Evolutionary conservation across 305 asterid species (phyloP).

Genomic region (Fraxinus baroniana): DNA sequence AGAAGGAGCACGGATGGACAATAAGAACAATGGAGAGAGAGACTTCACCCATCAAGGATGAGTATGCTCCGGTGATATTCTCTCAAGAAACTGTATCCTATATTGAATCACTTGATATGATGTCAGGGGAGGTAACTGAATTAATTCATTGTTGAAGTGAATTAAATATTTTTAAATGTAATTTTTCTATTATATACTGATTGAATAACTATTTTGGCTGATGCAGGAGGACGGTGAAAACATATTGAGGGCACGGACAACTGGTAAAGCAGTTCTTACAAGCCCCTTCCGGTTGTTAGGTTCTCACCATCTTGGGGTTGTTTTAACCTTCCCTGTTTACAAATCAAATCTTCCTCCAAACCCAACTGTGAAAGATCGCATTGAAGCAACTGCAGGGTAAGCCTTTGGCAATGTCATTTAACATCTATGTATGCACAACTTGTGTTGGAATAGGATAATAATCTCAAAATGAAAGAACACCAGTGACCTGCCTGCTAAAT

Average conservation of each 20-base stretch:
- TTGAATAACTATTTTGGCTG: constrained; percentile 17
- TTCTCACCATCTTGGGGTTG: constrained; percentile 84
- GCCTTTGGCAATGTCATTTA: constrained; percentile 15
- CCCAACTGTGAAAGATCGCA: constrained; percentile 66
- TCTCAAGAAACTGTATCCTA: constrained; percentile 91
- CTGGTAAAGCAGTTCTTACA: constrained; percentile 95
- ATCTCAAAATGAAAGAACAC: neutral
- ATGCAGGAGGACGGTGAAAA: constrained; percentile 92
- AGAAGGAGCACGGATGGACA: constrained; percentile 75
- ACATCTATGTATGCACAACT: neutral
- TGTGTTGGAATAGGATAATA: neutral
- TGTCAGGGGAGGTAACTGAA: constrained; percentile 87
- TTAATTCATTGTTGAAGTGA: neutral
- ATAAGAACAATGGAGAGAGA: constrained; percentile 81
- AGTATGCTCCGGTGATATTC: constrained; percentile 88
- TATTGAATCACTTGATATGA: constrained; percentile 86
- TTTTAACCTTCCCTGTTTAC: constrained; percentile 88
- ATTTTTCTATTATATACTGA: constrained; percentile 7
- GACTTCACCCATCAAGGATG: constrained; percentile 80
- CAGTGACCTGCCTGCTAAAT: neutral
- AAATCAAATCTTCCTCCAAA: constrained; percentile 56
- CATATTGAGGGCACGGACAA: constrained; percentile 79
- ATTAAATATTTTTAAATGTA: neutral
- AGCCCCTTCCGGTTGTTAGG: constrained; percentile 81
- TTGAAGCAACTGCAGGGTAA: constrained; percentile 84